Evolutionary conservation across 768 basidiomycete genomes (phyloP), one percentile per base, ranked within the genome.

Genomic region (Lactarius pseudohatsudake): DNA sequence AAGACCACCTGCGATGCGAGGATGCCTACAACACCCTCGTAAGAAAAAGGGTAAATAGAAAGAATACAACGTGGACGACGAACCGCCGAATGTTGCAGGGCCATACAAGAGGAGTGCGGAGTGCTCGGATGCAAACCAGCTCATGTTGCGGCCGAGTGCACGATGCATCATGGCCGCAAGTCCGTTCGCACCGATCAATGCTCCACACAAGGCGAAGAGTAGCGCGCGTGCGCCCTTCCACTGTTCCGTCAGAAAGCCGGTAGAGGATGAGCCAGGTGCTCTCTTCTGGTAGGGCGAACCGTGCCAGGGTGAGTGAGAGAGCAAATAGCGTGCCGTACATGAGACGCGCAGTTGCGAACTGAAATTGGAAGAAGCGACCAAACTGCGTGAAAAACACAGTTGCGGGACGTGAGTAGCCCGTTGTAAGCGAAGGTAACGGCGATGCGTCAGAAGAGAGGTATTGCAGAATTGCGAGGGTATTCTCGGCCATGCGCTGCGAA

Each of bases 401-500:
- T 8, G 82, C 78, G 0, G 90, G 89, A 32, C 78, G 77, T 2
- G 73, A 71, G 60, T 80, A 83, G 20, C 82, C 82, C 34, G 78
- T 71, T 0, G 84, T 85, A 15, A 93, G 80, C 1, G 78, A 79
- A 0, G 90, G 86, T n/a, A 94, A 77, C 10, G 91, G 88, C 0
- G 89, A 94, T 9, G 77, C 80, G 1, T 84, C 74, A 0, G 88
- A 87, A 0, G 93, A 87, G 22, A 97, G 83, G 75, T 91, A 83
- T 41, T 81, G 81, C 26, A 96, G 77, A 20, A 97, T 84, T 0
- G 91, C 91, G 16, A 96, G 85, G 2, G 87, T 82, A 70, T 97
- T 97, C 66, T 93, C 90, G 26, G 84, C 94, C 87, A 98, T 95
- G 77, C 97, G 89, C 82, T 94, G 77, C 11, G 43, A 34, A n/a